A percentile compares a stretch with the other conserved stretches of the same genome.
Conservation (phyloP, 176 grass and related monocot species). For the Themeda triandra region DNA sequence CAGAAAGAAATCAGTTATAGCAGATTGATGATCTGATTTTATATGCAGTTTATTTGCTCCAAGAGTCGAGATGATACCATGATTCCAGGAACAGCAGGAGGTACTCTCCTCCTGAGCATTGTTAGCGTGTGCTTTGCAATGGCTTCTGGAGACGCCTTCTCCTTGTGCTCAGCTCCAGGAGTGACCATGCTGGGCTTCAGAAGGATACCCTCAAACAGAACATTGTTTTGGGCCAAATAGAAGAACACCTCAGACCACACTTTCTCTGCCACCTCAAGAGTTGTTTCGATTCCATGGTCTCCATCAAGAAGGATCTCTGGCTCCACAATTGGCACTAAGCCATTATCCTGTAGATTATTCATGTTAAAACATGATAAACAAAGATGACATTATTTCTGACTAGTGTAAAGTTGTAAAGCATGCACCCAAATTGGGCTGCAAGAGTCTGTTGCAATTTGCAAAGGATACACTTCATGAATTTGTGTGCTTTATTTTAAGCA, state of each 20-base stretch:
- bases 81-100: conserved; percentile 92
- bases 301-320: conserved; percentile 98
- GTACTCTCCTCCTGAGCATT: conserved; percentile 88
- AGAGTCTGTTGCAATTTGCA: neutral
- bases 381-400: neutral
- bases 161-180: conserved; percentile 94
- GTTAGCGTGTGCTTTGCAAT: conserved; percentile 77
- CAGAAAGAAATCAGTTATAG: neutral
- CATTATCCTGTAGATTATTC: conserved; percentile 64
- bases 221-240: conserved; percentile 87
- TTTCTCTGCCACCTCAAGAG: conserved; percentile 90
- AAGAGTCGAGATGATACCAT: conserved; percentile 54
- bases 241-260: conserved; percentile 98
- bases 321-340: conserved; percentile 94
- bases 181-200: conserved; percentile 99
- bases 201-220: conserved; percentile 88
- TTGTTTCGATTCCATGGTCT: conserved; percentile 78
- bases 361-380: neutral
- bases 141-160: conserved; percentile 75
- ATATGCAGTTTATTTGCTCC: neutral
- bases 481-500: neutral
- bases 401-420: neutral
- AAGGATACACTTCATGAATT: neutral
- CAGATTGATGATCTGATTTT: neutral
- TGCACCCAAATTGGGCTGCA: neutral